These are phyloP conservation scores for Synchytrium microbalum DNA, from an alignment of 371 early-diverging fungal genomes.

Conservation along the genomic window DNA sequence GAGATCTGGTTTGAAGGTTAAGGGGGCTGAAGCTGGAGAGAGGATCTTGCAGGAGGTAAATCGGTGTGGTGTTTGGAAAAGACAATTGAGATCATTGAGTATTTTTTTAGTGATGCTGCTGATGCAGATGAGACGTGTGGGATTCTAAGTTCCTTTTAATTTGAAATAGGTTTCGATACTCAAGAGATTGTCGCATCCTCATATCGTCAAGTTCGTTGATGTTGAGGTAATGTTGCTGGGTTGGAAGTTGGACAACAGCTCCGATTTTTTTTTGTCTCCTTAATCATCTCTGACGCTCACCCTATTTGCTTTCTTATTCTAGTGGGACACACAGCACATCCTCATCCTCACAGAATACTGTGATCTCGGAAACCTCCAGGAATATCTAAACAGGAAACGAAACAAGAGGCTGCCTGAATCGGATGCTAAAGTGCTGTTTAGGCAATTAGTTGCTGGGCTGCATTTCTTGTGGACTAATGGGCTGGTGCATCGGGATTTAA, in stretches of 20 bases:
- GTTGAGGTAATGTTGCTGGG: slow-evolving; percentile 21
- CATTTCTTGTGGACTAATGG: slow-evolving; percentile 8
- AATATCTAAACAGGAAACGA: slow-evolving; percentile 1
- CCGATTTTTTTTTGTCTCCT: too few relatives aligned
- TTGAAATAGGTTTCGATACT: slow-evolving; percentile 17
- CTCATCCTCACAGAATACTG: slow-evolving; percentile 20
- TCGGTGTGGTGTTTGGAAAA: too few relatives aligned
- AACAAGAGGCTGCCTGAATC: slow-evolving; percentile 9
- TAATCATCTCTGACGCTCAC: too few relatives aligned
- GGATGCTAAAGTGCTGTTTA: slow-evolving; percentile 14
- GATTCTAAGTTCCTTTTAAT: too few relatives aligned
- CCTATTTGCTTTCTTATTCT: too few relatives aligned
- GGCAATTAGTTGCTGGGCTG: slow-evolving; percentile 17
- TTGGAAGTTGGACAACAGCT: slow-evolving; percentile 18
- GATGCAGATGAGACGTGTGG: too few relatives aligned
- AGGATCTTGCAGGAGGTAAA: too few relatives aligned
- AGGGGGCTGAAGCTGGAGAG: too few relatives aligned
- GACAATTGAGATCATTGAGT: too few relatives aligned
- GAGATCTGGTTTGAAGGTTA: too few relatives aligned
- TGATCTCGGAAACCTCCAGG: slow-evolving; percentile 15
- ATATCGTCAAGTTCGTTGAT: slow-evolving; percentile 20
- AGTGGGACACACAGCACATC: slow-evolving; percentile 19
- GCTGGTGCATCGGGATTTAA: slow-evolving; percentile 21
- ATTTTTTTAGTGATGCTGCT: too few relatives aligned
- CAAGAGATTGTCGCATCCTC: slow-evolving; percentile 14